These are phyloP conservation scores for Triticum monococcum DNA, from an alignment of 176 grass and related monocot species.

Conservation along the genomic window DNA sequence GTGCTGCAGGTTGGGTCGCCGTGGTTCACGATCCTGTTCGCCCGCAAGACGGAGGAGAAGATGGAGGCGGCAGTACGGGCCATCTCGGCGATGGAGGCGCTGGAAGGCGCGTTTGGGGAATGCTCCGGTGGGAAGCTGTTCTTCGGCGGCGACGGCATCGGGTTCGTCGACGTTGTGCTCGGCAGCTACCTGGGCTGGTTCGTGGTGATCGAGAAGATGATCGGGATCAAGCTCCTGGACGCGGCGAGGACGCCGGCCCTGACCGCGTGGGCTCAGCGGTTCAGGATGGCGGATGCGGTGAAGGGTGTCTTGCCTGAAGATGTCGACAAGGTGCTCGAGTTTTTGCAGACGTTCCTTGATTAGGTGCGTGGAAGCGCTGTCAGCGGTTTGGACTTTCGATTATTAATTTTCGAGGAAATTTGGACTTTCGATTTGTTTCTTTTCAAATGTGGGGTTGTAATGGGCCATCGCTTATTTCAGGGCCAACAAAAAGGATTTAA, in stretches of 20 bases:
- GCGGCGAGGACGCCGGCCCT: conserved; percentile 27
- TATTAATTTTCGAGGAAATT: background rate
- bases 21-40: conserved; percentile 42
- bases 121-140: conserved; percentile 12
- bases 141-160: conserved; percentile 40
- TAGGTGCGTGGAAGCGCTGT: background rate
- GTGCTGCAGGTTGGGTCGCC: conserved; percentile 25
- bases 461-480: background rate
- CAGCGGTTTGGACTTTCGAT: background rate
- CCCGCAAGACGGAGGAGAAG: conserved; percentile 21
- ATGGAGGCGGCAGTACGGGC: conserved; percentile 12
- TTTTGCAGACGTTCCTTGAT: conserved; percentile 34
- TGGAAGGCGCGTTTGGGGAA: conserved; percentile 47
- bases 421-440: background rate
- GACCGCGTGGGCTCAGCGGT: conserved; percentile 27
- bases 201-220: conserved; percentile 44
- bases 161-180: conserved; percentile 36
- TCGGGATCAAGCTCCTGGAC: conserved; percentile 31
- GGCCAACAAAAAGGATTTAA: background rate
- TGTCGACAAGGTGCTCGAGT: conserved; percentile 40
- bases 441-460: background rate
- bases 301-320: conserved; percentile 39
- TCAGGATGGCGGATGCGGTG: background rate
- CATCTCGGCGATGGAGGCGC: conserved; percentile 21
- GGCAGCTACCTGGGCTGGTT: conserved; percentile 47